Evolutionary conservation across 75 land plant species (phyloP), one percentile per base, ranked within the genome.

Genomic region (Cupressus sempervirens): DNA sequence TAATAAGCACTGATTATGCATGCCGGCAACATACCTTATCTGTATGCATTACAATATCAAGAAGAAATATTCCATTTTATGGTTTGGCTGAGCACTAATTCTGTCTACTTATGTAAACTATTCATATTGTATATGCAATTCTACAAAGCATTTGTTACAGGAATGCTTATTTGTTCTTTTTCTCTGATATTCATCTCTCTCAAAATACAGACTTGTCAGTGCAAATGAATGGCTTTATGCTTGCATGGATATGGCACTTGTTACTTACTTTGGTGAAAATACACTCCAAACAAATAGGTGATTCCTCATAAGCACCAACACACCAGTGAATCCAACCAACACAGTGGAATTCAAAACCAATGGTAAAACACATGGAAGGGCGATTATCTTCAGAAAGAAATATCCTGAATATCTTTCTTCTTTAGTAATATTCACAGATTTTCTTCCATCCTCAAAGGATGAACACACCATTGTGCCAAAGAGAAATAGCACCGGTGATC

Each of bases 201-300:
- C 11, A 68, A 81, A 53, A 86, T 26, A 50, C 8, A 50, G 50
- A 12, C 48, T 82, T 46, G 34, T 80, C 7, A n/a, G 52, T 9
- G 53, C 54, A 73, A 45, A 12, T 3, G 34, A 56, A 54, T 35
- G 54, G 80, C 41, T 73, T 14, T 23, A 62, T 32, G 43, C 80
- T 23, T 80, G 54, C 43, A 76, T 79, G 81, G 23, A 82, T 35
- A 34, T 34, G 83, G 38, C 56, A 34, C 34, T 34, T 52, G 77
- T 35, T 82, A 87, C 96, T 86, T 93, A 97, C 99, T 97, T 97
- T 34, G 99, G 99, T 54, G 99, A 97, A 74, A 97, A 95, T n/a
- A 97, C 99, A 86, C 99, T 97, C 99, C 99, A 97, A 77, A 97
- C 88, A 84, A 97, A 97, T 29, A 97, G 84, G 87, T 97, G 99